phyloP scores from a whole-genome alignment of 305 asterid genomes.

The Solanum hybrid region DNA sequence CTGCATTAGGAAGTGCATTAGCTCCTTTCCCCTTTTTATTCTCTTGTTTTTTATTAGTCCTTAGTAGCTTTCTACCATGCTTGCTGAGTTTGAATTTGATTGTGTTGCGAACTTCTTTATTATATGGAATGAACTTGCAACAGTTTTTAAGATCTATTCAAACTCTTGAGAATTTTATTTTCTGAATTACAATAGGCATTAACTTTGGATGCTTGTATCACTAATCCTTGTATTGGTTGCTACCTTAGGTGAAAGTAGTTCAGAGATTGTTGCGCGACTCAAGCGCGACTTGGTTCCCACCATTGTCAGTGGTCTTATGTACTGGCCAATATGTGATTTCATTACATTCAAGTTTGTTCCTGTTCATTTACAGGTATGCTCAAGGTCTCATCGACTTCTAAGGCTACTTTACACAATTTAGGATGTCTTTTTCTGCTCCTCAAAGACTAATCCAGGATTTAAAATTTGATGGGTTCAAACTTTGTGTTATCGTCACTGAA shows the following conservation, averaged over 20 bases:
- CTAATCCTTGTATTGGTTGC: constrained; percentile 5
- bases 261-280: constrained; percentile 68
- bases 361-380: constrained; percentile 65
- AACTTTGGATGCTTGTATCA: neutral
- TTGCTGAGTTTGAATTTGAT: neutral
- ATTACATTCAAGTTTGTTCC: constrained; percentile 79
- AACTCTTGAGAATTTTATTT: neutral
- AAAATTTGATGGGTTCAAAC: neutral
- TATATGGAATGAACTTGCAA: neutral
- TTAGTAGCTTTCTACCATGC: neutral
- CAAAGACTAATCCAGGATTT: neutral
- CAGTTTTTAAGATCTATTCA: neutral
- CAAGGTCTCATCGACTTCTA: neutral
- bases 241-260: constrained; percentile 56
- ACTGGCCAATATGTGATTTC: constrained; percentile 86
- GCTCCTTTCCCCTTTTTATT: neutral
- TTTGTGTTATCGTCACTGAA: neutral
- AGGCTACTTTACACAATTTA: neutral
- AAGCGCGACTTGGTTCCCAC: constrained; percentile 78
- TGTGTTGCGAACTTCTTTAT: neutral
- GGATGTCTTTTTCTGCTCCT: neutral
- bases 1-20: neutral
- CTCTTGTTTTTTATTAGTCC: neutral
- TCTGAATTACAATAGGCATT: neutral
- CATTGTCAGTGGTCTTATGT: constrained; percentile 51